Evolutionary conservation across 1,284 basidiomycete species (phyloP), one percentile per base, ranked within the genome.

Genomic region (Thecaphora thlaspeos): DNA sequence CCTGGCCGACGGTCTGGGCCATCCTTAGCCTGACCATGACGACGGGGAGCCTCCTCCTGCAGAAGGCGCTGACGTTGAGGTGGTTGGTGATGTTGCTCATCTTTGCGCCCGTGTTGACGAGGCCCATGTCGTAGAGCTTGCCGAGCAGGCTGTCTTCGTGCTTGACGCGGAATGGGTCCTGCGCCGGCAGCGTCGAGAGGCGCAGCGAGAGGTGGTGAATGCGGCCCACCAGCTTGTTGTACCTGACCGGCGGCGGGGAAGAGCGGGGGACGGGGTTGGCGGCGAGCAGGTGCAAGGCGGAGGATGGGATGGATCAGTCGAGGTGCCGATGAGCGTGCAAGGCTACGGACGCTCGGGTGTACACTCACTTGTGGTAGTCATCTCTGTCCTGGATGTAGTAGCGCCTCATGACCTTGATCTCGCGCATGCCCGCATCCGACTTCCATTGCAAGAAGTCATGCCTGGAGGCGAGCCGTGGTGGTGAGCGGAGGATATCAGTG

Each of bases 91-190:
- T 61, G 41, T 77, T 74, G 43, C 71, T 73, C 74, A 75, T 73
- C 60, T 77, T 77, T 18, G 71, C 65, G 88, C 79, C 76, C 11
- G 88, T 73, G 75, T 81, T 80, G 56, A 99, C 84, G 41, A 98
- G 85, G 49, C 94, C 95, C 83, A 95, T 90, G 80, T 99, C 95
- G 81, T 96, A 99, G 55, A 97, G 85, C 80, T 98, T 98, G 66
- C 88, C 87, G 46, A 99, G 85, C 43, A 98, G 83, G 70, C 89
- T 87, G 34, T 81, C 84, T 80, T 99, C 90, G 84, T 90, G 90
- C 61, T 87, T 85, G 15, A 85, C 67, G 21, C 95, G 85, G 80
- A 91, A 92, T 2, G 92, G 89, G 79, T 98, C 94, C 61, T 90
- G 85, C 0, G 91, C 83, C 0, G 94, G 90, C 8, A 99, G 84